phyloP scores from a whole-genome alignment of 495 filamentous ascomycete genomes.

The Aspergillus nidulans region DNA sequence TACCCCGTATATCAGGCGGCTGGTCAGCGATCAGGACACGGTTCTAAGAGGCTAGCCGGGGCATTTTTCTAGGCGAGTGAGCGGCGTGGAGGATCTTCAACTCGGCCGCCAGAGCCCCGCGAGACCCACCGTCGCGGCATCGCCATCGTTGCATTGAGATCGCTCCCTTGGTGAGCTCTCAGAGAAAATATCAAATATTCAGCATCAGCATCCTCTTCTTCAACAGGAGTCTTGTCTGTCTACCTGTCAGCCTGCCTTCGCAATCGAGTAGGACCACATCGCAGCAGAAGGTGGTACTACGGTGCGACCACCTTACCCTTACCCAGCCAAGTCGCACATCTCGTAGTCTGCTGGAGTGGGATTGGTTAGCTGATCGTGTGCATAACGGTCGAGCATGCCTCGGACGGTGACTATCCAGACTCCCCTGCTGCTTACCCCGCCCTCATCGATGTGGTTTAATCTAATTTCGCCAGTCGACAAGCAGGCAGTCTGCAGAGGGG shows the following conservation, averaged over 20 bases:
- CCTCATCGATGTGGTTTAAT: conserved; percentile 13
- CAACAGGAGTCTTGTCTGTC: not conserved
- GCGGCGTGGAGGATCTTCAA: conserved; percentile 23
- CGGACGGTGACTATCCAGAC: conserved; percentile 15
- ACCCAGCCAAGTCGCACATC: not conserved
- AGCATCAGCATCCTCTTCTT: not conserved
- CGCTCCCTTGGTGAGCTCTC: not conserved
- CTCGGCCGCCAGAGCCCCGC: conserved; percentile 19
- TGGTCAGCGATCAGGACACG: not conserved
- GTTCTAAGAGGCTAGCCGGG: conserved; percentile 5
- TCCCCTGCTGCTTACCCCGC: conserved; percentile 15
- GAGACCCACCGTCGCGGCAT: conserved; percentile 19
- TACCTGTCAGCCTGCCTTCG: conserved; percentile 14
- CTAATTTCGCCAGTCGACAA: not conserved
- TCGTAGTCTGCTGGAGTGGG: not conserved
- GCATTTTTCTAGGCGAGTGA: conserved; percentile 17
- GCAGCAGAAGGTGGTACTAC: conserved; percentile 1
- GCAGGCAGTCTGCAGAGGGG: not conserved
- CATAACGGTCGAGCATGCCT: conserved; percentile 13
- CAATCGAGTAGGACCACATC: conserved; percentile 7
- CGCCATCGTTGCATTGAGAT: conserved; percentile 12
- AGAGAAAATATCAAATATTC: not conserved
- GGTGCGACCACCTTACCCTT: not conserved
- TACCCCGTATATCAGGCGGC: not conserved
- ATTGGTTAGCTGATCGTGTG: conserved; percentile 10